phyloP scores from a whole-genome alignment of 2,329 filamentous ascomycete genomes.

The Fusarium concolor region DNA sequence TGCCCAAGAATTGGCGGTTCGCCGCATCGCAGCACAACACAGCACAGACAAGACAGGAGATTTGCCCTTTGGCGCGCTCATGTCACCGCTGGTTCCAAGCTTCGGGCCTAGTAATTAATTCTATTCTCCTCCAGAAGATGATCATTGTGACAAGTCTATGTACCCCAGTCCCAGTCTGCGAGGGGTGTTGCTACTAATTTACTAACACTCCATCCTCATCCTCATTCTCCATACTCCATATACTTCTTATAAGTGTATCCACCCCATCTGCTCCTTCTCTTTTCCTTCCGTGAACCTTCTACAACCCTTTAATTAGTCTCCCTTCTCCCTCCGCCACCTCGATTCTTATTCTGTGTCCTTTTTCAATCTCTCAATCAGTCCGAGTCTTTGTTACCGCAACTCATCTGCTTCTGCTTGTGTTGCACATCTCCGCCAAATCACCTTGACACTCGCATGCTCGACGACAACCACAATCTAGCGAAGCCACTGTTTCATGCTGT shows the following conservation, averaged over 20 bases:
- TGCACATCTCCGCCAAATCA: constrained; percentile 1
- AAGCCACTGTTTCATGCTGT: constrained; percentile 21
- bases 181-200: constrained; percentile 41
- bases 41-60: constrained; percentile 45
- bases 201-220: constrained; percentile 33
- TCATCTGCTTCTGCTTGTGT: constrained; percentile 6
- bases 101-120: constrained; percentile 46
- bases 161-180: constrained; percentile 42
- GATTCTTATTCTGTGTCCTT: constrained; percentile 17
- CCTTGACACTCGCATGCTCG: constrained; percentile 6
- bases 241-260: constrained; percentile 51
- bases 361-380: constrained; percentile 20
- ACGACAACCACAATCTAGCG: constrained; percentile 16
- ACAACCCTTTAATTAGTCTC: constrained; percentile 43
- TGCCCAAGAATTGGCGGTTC: constrained; percentile 47
- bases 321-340: constrained; percentile 34
- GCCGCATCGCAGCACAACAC: constrained; percentile 40
- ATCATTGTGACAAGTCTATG: constrained; percentile 40
- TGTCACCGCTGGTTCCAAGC: constrained; percentile 53
- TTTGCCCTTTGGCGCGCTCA: constrained; percentile 44
- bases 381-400: constrained; percentile 6
- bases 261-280: constrained; percentile 47
- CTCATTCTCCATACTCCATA: constrained; percentile 6
- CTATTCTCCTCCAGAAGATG: constrained; percentile 41
- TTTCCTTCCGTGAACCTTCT: constrained; percentile 46